These are phyloP conservation scores for Daldinia sp. DNA, from an alignment of 2,329 filamentous ascomycete genomes.

Conservation along the genomic window DNA sequence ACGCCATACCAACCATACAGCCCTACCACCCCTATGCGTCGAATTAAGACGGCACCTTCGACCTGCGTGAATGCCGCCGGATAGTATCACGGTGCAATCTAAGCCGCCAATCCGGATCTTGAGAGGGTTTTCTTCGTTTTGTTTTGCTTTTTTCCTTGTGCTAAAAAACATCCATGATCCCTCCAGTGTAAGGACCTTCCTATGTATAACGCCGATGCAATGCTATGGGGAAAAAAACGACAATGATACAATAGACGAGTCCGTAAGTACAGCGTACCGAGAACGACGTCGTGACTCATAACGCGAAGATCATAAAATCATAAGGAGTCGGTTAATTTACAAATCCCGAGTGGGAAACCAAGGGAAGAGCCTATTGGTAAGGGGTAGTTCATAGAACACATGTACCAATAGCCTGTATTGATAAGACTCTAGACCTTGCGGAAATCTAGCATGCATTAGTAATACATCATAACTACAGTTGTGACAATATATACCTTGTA, in stretches of 20 bases:
- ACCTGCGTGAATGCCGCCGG: constrained; percentile 54
- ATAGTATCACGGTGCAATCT: constrained; percentile 47
- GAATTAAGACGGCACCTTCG: constrained; percentile 54
- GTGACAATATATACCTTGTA: constrained; percentile 70
- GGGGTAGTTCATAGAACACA: neutral
- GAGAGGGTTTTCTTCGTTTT: constrained; percentile 44
- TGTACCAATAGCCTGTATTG: neutral
- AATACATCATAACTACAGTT: neutral
- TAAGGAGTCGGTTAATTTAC: constrained; percentile 42
- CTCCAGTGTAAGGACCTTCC: constrained; percentile 42
- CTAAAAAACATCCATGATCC: constrained; percentile 39
- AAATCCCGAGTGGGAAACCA: constrained; percentile 27
- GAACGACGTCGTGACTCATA: constrained; percentile 19
- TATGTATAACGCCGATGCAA: constrained; percentile 65
- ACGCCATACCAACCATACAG: constrained; percentile 16
- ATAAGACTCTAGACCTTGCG: constrained; percentile 59
- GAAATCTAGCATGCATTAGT: constrained; percentile 55
- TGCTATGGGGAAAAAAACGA: constrained; percentile 53
- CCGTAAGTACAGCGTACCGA: constrained; percentile 21
- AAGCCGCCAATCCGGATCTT: constrained; percentile 42
- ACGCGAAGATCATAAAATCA: constrained; percentile 45
- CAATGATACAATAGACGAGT: constrained; percentile 44
- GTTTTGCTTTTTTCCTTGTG: constrained; percentile 42
- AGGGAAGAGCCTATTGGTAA: constrained; percentile 3
- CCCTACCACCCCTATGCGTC: constrained; percentile 2